A percentile compares a stretch with the other conserved stretches of the same genome.
Conservation (phyloP, 768 basidiomycete genomes). For the Leccinum longicurvipes region DNA sequence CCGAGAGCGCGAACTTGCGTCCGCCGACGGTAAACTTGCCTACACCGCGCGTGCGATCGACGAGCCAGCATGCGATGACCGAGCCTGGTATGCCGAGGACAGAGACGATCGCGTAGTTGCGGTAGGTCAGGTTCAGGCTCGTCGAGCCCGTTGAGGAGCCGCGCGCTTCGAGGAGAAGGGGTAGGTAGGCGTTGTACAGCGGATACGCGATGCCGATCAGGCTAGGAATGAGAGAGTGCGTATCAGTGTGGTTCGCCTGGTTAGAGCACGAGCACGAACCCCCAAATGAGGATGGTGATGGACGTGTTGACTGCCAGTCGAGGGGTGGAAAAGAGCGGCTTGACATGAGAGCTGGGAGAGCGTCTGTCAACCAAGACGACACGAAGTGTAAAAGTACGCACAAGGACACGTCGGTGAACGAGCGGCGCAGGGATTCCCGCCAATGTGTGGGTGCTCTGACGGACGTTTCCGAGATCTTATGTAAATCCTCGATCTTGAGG, state of each 20-base stretch:
- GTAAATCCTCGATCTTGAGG: conserved; percentile 45
- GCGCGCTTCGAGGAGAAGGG: conserved; percentile 42
- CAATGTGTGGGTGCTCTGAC: conserved; percentile 10
- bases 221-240: neutral
- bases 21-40: conserved; percentile 39
- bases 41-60: conserved; percentile 39
- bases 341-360: conserved; percentile 42
- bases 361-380: neutral
- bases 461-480: conserved; percentile 24
- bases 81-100: conserved; percentile 47
- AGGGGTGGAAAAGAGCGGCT: conserved; percentile 45
- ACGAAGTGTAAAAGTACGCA: conserved; percentile 19
- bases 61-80: conserved; percentile 42
- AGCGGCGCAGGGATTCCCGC: conserved; percentile 26
- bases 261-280: conserved; percentile 28
- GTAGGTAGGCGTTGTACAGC: conserved; percentile 50
- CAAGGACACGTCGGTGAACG: conserved; percentile 41
- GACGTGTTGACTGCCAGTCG: conserved; percentile 44
- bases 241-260: neutral
- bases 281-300: conserved; percentile 51
- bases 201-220: conserved; percentile 54
- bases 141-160: conserved; percentile 24
- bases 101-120: conserved; percentile 50
- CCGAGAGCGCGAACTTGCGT: conserved; percentile 45
- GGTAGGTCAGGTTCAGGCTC: conserved; percentile 35